Evolutionary conservation across 345 rosid genomes (phyloP), one percentile per base, ranked within the genome.

Genomic region (Citrus trifoliata): DNA sequence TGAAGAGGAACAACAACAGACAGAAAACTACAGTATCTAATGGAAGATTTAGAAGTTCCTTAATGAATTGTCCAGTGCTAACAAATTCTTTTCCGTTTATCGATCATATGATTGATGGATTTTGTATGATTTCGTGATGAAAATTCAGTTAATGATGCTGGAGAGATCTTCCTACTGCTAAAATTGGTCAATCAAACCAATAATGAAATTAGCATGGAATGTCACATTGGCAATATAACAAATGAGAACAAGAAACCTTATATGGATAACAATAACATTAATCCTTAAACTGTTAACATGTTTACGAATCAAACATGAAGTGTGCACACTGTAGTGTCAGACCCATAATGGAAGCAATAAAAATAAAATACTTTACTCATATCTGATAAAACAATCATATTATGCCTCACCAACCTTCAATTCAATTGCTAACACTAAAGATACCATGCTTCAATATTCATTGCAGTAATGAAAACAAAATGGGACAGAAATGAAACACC

Each of bases 401-500:
- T 16, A 12, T 38, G 25, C 9, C 55, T 68, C 70, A 6, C 25
- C n/a, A 24, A 67, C 40, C 38, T 19, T 33, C 51, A 46, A 3
- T 38, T 24, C 35, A 27, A 46, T 25, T 46, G 59, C 5, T 13
- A 46, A 46, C 51, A 21, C 42, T 55, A 71, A 71, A 10, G 46
- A 32, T 14, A 56, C 19, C 2, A 22, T 33, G 30, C 48, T 37
- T 60, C n/a, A 19, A 58, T 59, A 25, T 38, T 9, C 33, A 59
- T 61, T 28, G 56, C 19, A 56, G 58, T n/a, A 22, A 8, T 6
- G 53, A 4, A 42, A 74, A 61, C 55, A 38, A 2, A 37, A 40
- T 30, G 66, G 16, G 18, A 22, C 30, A 63, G 6, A 13, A 18
- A 42, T 42, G 10, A 22, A 32, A 76, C 65, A 91, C 93, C 95